Evolutionary conservation across 169 alveolate genomes (phyloP).

Genomic region (Eimeria acervulina): DNA sequence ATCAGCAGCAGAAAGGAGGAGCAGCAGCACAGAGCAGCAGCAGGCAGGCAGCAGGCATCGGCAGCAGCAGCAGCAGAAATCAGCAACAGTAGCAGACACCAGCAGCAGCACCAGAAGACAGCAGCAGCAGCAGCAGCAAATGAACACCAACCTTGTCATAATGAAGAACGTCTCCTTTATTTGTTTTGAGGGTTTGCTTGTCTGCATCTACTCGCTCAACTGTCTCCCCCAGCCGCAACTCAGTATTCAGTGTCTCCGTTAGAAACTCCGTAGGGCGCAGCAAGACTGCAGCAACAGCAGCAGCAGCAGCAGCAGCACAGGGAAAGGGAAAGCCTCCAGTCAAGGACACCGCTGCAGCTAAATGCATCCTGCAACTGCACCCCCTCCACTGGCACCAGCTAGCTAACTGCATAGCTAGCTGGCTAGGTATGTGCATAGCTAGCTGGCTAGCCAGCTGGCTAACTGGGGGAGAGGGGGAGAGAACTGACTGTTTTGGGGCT

Average conservation of each 20-base stretch:
- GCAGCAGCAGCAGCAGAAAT: conserved; percentile 1
- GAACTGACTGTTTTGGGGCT: conserved; percentile 40
- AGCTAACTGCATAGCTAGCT: no score
- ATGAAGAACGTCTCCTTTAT: background rate
- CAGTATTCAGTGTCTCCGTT: conserved; percentile 19
- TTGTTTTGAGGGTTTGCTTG: background rate
- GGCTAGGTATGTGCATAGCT: no score
- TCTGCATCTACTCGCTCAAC: conserved; percentile 57
- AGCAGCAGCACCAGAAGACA: no score
- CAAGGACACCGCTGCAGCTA: background rate
- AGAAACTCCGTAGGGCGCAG: conserved; percentile 72
- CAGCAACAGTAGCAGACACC: no score
- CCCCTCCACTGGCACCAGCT: no score
- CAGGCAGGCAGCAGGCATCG: background rate
- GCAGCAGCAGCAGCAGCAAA: no score
- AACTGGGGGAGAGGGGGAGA: background rate
- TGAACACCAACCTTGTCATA: conserved; percentile 62
- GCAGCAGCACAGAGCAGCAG: no score
- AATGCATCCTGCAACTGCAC: no score
- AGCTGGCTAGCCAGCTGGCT: no score
- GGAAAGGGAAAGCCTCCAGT: background rate
- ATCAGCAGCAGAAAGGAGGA: no score
- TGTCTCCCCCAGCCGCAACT: conserved; percentile 30
- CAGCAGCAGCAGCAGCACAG: conserved; percentile 44
- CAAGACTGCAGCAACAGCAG: conserved; percentile 46